A percentile compares a stretch with the other conserved stretches of the same genome.
phyloP scores from a whole-genome alignment of 2,329 filamentous ascomycete species.

The Myrmaecium sp. region DNA sequence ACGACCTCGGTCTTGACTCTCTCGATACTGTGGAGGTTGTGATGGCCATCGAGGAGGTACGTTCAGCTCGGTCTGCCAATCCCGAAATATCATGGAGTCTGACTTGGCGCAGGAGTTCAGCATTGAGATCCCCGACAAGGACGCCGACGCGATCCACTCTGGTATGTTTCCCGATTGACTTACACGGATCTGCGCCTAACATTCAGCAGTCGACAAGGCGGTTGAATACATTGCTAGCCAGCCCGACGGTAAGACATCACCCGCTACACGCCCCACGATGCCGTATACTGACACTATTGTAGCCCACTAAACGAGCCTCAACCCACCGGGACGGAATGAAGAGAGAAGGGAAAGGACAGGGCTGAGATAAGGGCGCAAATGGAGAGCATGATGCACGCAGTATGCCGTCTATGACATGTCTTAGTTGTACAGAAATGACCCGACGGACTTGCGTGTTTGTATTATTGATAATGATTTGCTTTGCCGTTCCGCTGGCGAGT shows the following conservation, averaged over 20 bases:
- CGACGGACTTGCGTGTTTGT: too few relatives aligned
- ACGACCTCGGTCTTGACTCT: slow-evolving; percentile 92
- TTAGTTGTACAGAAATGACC: too few relatives aligned
- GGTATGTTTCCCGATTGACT: slow-evolving; percentile 39
- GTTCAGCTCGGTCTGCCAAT: slow-evolving; percentile 37
- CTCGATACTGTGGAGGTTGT: slow-evolving; percentile 98
- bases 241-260: slow-evolving; percentile 75
- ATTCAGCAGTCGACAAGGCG: slow-evolving; percentile 64
- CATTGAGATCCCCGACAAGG: slow-evolving; percentile 97
- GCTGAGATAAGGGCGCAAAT: too few relatives aligned
- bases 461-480: too few relatives aligned
- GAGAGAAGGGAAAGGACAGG: too few relatives aligned
- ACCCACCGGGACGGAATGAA: too few relatives aligned
- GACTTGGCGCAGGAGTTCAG: slow-evolving; percentile 48
- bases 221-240: slow-evolving; percentile 87
- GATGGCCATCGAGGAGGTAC: slow-evolving; percentile 97
- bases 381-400: too few relatives aligned
- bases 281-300: slow-evolving; percentile 8
- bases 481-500: too few relatives aligned
- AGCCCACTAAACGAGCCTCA: too few relatives aligned
- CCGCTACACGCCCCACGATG: not conserved
- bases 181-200: slow-evolving; percentile 12
- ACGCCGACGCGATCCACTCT: slow-evolving; percentile 85
- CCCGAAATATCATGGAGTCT: slow-evolving; percentile 1
- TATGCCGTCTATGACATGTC: too few relatives aligned